Base-by-base conservation (phyloP, 108 stramenopile genomes). In the Skeletonema tropicum region DNA sequence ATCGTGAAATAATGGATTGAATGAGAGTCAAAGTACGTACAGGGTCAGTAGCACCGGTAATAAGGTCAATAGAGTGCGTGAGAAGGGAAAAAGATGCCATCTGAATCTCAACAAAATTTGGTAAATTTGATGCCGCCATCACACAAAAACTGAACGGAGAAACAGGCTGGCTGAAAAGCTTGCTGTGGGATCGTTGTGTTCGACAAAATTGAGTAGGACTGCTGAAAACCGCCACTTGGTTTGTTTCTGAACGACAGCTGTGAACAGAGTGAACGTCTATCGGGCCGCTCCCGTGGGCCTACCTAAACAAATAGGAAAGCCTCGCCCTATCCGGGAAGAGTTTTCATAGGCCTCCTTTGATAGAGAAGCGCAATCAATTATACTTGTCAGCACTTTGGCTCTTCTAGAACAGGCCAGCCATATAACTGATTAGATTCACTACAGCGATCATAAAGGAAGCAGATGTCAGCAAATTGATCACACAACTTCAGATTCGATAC, bases 241-340 rank as follows among this genome's bases (percentile, higher is more conserved):
- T 55, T 49, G 2, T 55, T 25, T 55, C 52, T 55, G 52, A 55
- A 55, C 52, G 52, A 17, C 52, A 55, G 23, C 9, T 1, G 6
- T n/a, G 48, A 19, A 6, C 17, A 6, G n/a, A 21, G 9, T 55
- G 52, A 55, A 55, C 52, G 52, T 55, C 19, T n/a, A 10, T 55
- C 21, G 17, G 52, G 52, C 52, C 21, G 2, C 52, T 55, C 23
- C 52, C 23, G 4, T 21, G 52, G 52, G 52, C 52, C n/a, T 55
- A 21, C 23, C 52, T 55, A 21, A 49, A 55, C 21, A 55, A 55
- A 55, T 55, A 55, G 52, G 21, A 23, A 55, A 55, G 52, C 52
- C 52, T 23, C 52, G 23, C 19, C 23, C 23, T 10, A 23, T n/a
- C 52, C 9, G 9, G 23, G 52, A 23, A 49, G 19, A 49, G 17